Percentiles rank a stretch among this genome's conserved stretches.
These are phyloP conservation scores for Fusarium bactridioides DNA, from an alignment of 2,329 filamentous ascomycete species.

Conservation along the genomic window DNA sequence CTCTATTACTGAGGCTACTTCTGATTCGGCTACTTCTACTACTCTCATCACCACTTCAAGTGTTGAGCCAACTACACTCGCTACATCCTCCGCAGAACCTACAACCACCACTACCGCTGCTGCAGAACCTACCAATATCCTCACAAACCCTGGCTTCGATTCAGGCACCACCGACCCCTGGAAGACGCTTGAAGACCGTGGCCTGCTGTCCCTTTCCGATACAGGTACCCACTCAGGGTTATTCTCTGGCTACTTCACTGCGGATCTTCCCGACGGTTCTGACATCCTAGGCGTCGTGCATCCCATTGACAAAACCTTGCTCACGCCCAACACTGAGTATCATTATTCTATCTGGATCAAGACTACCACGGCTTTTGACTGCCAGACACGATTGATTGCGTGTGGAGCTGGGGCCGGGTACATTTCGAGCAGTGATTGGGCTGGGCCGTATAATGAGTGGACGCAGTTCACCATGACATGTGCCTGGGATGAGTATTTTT, in stretches of 20 bases:
- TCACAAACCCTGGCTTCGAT: background rate
- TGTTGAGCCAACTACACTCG: background rate
- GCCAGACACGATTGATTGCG: background rate
- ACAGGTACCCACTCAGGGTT: too few species aligned
- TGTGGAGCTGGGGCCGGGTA: background rate
- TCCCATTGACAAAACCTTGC: background rate
- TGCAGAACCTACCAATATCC: background rate
- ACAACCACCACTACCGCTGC: background rate
- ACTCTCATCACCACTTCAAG: background rate
- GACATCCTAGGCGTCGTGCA: background rate
- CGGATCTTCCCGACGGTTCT: too few species aligned
- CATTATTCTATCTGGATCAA: background rate
- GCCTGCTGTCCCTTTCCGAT: too few species aligned
- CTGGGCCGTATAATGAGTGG: background rate
- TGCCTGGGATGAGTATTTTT: too few species aligned
- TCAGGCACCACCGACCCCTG: rapidly evolving
- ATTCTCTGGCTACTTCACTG: background rate
- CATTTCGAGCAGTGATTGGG: background rate
- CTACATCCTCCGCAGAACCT: background rate
- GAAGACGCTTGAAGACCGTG: too few species aligned
- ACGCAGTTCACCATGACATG: background rate
- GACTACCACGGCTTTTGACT: background rate
- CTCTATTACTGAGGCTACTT: background rate
- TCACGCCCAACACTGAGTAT: background rate
- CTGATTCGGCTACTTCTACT: background rate